Evolutionary conservation across 2,329 filamentous ascomycete species (phyloP).

Genomic region (Zasmidium angulare): DNA sequence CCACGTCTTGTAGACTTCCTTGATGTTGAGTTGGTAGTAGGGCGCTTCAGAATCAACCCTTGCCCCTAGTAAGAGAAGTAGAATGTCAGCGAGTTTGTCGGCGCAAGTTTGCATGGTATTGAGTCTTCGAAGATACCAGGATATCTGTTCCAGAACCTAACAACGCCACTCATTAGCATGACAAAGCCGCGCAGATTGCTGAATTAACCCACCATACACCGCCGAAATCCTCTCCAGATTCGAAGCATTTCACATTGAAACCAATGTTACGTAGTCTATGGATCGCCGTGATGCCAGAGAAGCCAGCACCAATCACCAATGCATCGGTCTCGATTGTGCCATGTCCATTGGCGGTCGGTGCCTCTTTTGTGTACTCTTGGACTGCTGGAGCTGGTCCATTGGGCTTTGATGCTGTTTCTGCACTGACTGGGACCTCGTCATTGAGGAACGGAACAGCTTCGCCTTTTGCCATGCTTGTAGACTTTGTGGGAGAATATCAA

Average conservation of each 20-base stretch:
- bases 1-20: constrained; percentile 53
- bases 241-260: constrained; percentile 36
- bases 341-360: neutral
- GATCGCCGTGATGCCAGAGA: constrained; percentile 42
- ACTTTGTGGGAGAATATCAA: too few species aligned
- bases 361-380: constrained; percentile 12
- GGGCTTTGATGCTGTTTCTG: constrained; percentile 1
- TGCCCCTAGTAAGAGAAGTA: constrained; percentile 41
- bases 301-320: constrained; percentile 41
- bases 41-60: constrained; percentile 50
- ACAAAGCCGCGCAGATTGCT: too few species aligned
- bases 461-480: constrained; percentile 2
- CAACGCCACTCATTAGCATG: constrained; percentile 27
- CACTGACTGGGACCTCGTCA: constrained; percentile 15
- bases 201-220: constrained; percentile 33
- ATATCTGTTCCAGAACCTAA: constrained; percentile 40
- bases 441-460: constrained; percentile 13
- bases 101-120: constrained; percentile 45
- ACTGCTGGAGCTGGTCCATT: constrained; percentile 11
- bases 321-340: constrained; percentile 22
- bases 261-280: constrained; percentile 35
- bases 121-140: constrained; percentile 42
- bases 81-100: constrained; percentile 39
- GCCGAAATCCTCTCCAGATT: constrained; percentile 38
- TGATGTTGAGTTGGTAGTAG: constrained; percentile 49